Evolutionary conservation across 257 asterid genomes (phyloP).

Genomic region (Thymus mandschuricus): DNA sequence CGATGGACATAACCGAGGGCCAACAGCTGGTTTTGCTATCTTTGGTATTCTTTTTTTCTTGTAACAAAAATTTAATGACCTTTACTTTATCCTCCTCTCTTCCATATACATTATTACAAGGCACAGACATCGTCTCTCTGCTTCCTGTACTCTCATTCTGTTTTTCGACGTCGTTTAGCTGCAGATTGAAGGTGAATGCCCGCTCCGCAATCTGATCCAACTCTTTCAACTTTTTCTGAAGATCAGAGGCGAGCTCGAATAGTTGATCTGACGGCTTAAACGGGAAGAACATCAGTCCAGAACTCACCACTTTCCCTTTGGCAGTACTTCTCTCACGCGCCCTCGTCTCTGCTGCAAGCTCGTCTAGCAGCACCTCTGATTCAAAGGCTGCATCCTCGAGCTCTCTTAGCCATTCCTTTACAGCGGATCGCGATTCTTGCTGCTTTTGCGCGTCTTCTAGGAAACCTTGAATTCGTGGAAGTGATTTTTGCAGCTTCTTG

Average conservation of each 20-base stretch:
- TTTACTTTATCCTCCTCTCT: slow-evolving; percentile 19
- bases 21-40: too few relatives aligned
- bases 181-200: slow-evolving; percentile 7
- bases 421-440: slow-evolving; percentile 3
- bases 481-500: slow-evolving; percentile 8
- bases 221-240: background rate
- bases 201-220: slow-evolving; percentile 5
- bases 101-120: background rate
- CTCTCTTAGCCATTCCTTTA: slow-evolving; percentile 7
- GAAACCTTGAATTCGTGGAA: slow-evolving; percentile 12
- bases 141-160: background rate
- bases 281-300: background rate
- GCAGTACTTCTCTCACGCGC: background rate
- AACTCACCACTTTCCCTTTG: background rate
- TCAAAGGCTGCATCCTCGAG: slow-evolving; percentile 5
- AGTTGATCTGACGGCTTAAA: background rate
- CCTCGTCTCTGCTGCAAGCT: background rate
- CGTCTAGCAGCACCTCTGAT: slow-evolving; percentile 13
- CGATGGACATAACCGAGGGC: background rate
- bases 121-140: slow-evolving; percentile 13
- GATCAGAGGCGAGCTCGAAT: slow-evolving; percentile 10
- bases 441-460: slow-evolving; percentile 18
- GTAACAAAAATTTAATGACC: background rate
- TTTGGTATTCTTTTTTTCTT: too few relatives aligned
- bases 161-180: background rate